Evolutionary conservation across 2,329 filamentous ascomycete species (phyloP), one percentile per base, ranked within the genome.

Genomic region (Aureobasidium sp.): DNA sequence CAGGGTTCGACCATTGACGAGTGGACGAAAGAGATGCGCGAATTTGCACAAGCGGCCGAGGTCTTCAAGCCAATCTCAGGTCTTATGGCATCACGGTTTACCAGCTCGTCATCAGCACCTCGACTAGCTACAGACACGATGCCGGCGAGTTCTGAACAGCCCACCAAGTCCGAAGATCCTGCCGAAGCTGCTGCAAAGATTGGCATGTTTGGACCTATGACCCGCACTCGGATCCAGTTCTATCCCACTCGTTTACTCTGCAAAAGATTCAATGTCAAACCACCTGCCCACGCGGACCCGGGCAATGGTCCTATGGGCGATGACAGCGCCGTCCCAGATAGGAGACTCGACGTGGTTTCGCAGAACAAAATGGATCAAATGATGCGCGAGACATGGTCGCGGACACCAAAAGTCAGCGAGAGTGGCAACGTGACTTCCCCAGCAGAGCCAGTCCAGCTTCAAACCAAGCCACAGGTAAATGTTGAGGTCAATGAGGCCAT

Each of bases 41-140:
- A 99, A 69, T 97, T 96, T 70, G 79, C 83, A 14, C 84, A 86
- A 61, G 87, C 87, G 5, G 87, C 87, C 0, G 79, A 85, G 67
- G 86, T 97, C 22, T 99, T 97, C 78, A 93, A 90, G 72, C 94
- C 94, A 0, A 90, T 96, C 77, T 90, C 89, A 2, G 91, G 91
- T 0, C 81, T 90, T 65, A 97, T 99, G 91, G 94, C 93, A 17
- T 91, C 89, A 22, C 87, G 93, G 0, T 99, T 99, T 72, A 97
- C 91, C 0, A 87, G 89, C 1, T 84, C 86, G 0, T 84, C 84
- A 20, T 60, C 64, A 5, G 58, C 67, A 45, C 69, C 68, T 34
- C 67, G 61, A 71, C 63, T 70, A 1, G 69, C 73, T 1, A 69
- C 71, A 11, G 77, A 76, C 37, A 63, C 68, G 5, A 66, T 66